These are phyloP conservation scores for Trypanosoma caninum DNA, from an alignment of 208 protist species.

Conservation along the genomic window DNA sequence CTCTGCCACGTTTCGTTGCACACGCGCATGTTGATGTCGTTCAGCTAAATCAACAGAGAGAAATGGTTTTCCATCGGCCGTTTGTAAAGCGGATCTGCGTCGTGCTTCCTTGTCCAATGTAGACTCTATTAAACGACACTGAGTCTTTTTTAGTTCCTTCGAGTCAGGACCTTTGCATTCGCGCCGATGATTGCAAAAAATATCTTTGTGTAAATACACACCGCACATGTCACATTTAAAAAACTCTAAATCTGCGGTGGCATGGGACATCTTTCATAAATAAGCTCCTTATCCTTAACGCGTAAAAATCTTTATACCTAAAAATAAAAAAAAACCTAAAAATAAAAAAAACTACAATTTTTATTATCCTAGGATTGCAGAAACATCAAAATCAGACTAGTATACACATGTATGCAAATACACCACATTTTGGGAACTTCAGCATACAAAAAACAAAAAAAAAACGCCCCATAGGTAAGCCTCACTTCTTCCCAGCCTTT, in stretches of 20 bases:
- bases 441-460: conserved; percentile 23
- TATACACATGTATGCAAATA: conserved; percentile 1
- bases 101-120: conserved; percentile 31
- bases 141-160: conserved; percentile 43
- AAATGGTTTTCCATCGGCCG: neutral
- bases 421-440: neutral
- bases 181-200: conserved; percentile 71
- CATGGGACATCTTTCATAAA: conserved; percentile 34
- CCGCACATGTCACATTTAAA: conserved; percentile 80
- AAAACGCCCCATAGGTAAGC: conserved; percentile 15
- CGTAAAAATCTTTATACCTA: neutral
- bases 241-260: conserved; percentile 68
- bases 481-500: too few relatives aligned
- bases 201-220: conserved; percentile 66
- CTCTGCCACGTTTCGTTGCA: conserved; percentile 35
- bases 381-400: too few relatives aligned
- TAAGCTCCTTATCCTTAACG: neutral
- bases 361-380: too few relatives aligned
- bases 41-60: conserved; percentile 19
- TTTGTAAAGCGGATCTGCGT: conserved; percentile 6
- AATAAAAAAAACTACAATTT: too few relatives aligned
- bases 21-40: conserved; percentile 38
- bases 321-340: conserved; percentile 12
- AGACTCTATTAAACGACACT: conserved; percentile 34
- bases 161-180: conserved; percentile 58